Evolutionary conservation across 768 basidiomycete genomes (phyloP).

Genomic region (Auriculariales sp.): DNA sequence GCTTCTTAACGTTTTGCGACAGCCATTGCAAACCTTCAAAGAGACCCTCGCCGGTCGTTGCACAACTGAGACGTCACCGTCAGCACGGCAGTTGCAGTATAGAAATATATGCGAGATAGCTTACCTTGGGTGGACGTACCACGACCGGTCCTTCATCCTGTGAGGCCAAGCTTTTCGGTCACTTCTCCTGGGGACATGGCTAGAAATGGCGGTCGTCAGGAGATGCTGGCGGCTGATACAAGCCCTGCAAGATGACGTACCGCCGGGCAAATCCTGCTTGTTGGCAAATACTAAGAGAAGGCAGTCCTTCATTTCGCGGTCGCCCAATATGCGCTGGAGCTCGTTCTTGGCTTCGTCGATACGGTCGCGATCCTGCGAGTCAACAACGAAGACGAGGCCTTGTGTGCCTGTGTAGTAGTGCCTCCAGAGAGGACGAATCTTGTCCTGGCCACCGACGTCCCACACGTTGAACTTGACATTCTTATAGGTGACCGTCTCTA

Average conservation of each 20-base stretch:
- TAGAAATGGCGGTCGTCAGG: constrained; percentile 15
- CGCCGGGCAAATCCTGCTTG: constrained; percentile 96
- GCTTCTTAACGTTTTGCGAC: constrained; percentile 93
- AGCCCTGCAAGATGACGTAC: constrained; percentile 29
- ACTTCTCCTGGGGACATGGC: constrained; percentile 99
- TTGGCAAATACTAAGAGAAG: constrained; percentile 96
- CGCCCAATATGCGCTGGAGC: constrained; percentile 87
- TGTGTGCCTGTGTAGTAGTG: constrained; percentile 99
- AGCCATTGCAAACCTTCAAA: constrained; percentile 97
- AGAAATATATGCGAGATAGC: constrained; percentile 11
- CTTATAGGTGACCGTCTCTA: constrained; percentile 98
- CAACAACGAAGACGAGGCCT: constrained; percentile 95
- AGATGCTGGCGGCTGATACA: background rate
- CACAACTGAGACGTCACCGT: constrained; percentile 43
- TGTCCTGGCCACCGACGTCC: constrained; percentile 99
- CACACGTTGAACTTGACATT: constrained; percentile 92
- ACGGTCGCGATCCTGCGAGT: constrained; percentile 88
- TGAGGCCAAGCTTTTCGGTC: constrained; percentile 93
- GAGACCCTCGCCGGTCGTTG: constrained; percentile 90
- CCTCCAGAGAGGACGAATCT: constrained; percentile 95
- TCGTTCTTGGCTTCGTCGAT: constrained; percentile 96
- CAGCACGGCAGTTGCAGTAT: constrained; percentile 1
- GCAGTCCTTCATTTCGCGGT: constrained; percentile 97
- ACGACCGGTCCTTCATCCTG: constrained; percentile 91
- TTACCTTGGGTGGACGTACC: constrained; percentile 98